These are phyloP conservation scores for Microstroma glucosiphilum DNA, from an alignment of 1,284 basidiomycete species.

Conservation along the genomic window DNA sequence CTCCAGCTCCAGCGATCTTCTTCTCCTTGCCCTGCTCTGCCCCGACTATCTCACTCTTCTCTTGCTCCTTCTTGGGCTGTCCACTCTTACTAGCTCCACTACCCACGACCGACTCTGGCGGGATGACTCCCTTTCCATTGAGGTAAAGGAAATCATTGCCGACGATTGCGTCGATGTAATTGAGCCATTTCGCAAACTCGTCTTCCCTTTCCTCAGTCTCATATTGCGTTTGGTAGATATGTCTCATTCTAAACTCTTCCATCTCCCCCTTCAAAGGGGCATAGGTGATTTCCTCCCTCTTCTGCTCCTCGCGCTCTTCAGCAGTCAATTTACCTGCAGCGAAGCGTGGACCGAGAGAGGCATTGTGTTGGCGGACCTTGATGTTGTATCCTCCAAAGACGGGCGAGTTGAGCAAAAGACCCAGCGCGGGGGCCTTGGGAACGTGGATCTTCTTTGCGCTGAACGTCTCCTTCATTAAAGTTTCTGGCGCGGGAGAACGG, in stretches of 20 bases:
- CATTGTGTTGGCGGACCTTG: constrained; percentile 40
- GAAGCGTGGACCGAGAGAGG: constrained; percentile 48
- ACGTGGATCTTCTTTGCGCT: constrained; percentile 71
- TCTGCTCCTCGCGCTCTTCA: constrained; percentile 15
- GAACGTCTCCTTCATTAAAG: constrained; percentile 54
- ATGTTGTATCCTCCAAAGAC: constrained; percentile 69
- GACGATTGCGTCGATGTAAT: constrained; percentile 43
- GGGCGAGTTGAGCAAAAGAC: constrained; percentile 87
- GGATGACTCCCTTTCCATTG: constrained; percentile 52
- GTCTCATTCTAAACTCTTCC: constrained; percentile 43
- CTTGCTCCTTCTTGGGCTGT: constrained; percentile 59
- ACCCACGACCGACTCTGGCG: constrained; percentile 52
- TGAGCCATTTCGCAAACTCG: constrained; percentile 56
- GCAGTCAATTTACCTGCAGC: constrained; percentile 16
- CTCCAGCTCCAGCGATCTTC: background rate
- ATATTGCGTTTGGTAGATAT: constrained; percentile 46
- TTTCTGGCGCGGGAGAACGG: constrained; percentile 29
- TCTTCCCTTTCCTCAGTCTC: constrained; percentile 71
- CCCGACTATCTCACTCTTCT: constrained; percentile 38
- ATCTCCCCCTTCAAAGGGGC: constrained; percentile 20
- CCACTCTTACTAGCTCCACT: constrained; percentile 61
- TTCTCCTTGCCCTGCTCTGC: constrained; percentile 51
- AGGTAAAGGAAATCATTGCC: constrained; percentile 48
- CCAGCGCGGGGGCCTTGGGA: constrained; percentile 93
- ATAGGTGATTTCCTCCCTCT: constrained; percentile 30